Conservation (phyloP, 768 basidiomycete genomes). For the Lentinula raphanica region DNA sequence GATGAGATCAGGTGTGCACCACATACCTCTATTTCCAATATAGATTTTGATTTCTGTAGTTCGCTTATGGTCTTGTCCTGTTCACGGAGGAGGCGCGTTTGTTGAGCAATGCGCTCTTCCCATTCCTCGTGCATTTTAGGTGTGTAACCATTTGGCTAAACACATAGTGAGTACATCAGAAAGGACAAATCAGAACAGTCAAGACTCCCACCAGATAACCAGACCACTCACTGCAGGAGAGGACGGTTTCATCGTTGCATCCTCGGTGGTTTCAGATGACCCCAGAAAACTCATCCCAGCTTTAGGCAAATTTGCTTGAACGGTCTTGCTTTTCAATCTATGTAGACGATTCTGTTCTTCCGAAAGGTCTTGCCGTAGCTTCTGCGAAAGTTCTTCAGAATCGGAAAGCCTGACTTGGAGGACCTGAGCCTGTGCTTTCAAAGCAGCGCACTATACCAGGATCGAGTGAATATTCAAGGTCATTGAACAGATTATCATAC, state of each 20-base stretch:
- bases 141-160: conserved; percentile 35
- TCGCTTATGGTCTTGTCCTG: conserved; percentile 41
- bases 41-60: conserved; percentile 40
- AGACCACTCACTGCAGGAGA: conserved; percentile 71
- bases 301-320: conserved; percentile 40
- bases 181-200: conserved; percentile 35
- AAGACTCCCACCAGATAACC: conserved; percentile 62
- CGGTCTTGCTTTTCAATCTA: conserved; percentile 50
- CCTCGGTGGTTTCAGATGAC: conserved; percentile 37
- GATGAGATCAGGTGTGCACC: not conserved
- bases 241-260: conserved; percentile 46
- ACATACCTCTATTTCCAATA: conserved; percentile 18
- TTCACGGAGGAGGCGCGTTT: conserved; percentile 15
- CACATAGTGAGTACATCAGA: conserved; percentile 32
- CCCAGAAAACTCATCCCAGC: conserved; percentile 24
- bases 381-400: conserved; percentile 41
- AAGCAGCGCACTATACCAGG: conserved; percentile 43
- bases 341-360: conserved; percentile 59
- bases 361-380: conserved; percentile 46
- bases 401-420: conserved; percentile 47
- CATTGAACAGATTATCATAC: not conserved
- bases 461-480: conserved; percentile 4
- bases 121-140: conserved; percentile 32
- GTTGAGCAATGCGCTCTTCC: conserved; percentile 35
- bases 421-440: conserved; percentile 54